phyloP scores from a whole-genome alignment of 768 basidiomycete genomes.

The Crucibulum laeve region DNA sequence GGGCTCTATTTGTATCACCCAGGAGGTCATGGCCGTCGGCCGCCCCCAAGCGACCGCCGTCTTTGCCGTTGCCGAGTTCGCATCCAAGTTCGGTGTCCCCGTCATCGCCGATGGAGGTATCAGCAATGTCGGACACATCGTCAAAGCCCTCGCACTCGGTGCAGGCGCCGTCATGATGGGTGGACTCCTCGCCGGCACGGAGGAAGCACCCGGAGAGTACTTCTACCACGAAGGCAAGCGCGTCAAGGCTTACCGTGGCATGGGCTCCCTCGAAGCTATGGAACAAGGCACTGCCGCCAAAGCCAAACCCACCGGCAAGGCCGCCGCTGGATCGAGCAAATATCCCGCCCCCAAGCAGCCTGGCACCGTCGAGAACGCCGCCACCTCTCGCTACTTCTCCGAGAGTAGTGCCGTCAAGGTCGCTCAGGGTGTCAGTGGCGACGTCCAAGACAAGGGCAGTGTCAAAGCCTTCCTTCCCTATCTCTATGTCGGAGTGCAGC shows the following conservation, averaged over 20 bases:
- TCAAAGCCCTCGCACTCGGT: conserved; percentile 92
- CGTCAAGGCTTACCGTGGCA: conserved; percentile 97
- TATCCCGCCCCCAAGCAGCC: conserved; percentile 44
- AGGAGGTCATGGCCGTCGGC: conserved; percentile 99
- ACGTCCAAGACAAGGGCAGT: conserved; percentile 96
- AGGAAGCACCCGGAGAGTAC: conserved; percentile 97
- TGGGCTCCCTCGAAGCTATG: conserved; percentile 96
- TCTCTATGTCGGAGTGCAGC: conserved; percentile 77
- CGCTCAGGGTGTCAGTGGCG: conserved; percentile 93
- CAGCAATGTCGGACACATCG: conserved; percentile 93
- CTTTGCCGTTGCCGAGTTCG: conserved; percentile 93
- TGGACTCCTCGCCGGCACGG: conserved; percentile 89
- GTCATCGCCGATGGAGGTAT: conserved; percentile 97
- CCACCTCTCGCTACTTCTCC: conserved; percentile 94
- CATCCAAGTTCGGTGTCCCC: conserved; percentile 89
- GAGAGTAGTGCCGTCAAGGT: conserved; percentile 93
- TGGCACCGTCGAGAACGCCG: conserved; percentile 78
- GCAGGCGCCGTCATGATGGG: conserved; percentile 99
- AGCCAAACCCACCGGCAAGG: conserved; percentile 13
- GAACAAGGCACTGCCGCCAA: conserved; percentile 60
- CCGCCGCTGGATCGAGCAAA: conserved; percentile 32
- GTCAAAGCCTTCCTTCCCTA: conserved; percentile 91
- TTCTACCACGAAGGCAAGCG: conserved; percentile 99
- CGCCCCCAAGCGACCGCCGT: conserved; percentile 98
- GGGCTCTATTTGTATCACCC: conserved; percentile 98